A percentile compares a stretch with the other conserved stretches of the same genome.
Conservation (phyloP, 805 yeast genomes). For the Pichia californica region DNA sequence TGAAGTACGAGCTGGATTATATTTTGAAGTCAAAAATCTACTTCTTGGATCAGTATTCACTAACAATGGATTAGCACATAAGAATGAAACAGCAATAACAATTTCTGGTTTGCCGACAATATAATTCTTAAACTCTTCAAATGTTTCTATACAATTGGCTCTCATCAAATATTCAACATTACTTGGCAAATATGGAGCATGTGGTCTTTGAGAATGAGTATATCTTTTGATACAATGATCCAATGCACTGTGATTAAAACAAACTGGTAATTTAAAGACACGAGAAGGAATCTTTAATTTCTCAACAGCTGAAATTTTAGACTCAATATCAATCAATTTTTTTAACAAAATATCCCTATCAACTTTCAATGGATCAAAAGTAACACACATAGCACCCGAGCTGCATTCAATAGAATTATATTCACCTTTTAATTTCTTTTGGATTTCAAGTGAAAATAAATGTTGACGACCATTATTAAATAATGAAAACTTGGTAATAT, state of each 20-base stretch:
- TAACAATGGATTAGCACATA: slow-evolving; percentile 26
- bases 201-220: slow-evolving; percentile 26
- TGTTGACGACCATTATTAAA: slow-evolving; percentile 30
- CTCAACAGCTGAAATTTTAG: slow-evolving; percentile 21
- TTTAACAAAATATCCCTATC: slow-evolving; percentile 14
- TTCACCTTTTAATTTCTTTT: slow-evolving; percentile 10
- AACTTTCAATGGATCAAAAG: slow-evolving; percentile 19
- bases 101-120: slow-evolving; percentile 22
- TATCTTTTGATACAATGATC: slow-evolving; percentile 23
- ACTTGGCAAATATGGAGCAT: slow-evolving; percentile 28
- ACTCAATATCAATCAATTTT: slow-evolving; percentile 18
- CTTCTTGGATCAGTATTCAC: slow-evolving; percentile 29
- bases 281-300: slow-evolving; percentile 24
- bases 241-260: slow-evolving; percentile 23
- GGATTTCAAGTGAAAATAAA: slow-evolving; percentile 16
- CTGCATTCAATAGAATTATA: slow-evolving; percentile 17
- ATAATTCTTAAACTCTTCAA: slow-evolving; percentile 22
- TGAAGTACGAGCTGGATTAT: slow-evolving; percentile 29
- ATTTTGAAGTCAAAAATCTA: slow-evolving; percentile 24
- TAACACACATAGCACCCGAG: slow-evolving; percentile 22
- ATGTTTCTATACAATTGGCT: slow-evolving; percentile 22
- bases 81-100: slow-evolving; percentile 26
- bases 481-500: slow-evolving; percentile 24
- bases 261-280: slow-evolving; percentile 20
- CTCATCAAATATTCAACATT: slow-evolving; percentile 24